Conservation (phyloP, 148 eudicot species). For the Cornus florida region DNA sequence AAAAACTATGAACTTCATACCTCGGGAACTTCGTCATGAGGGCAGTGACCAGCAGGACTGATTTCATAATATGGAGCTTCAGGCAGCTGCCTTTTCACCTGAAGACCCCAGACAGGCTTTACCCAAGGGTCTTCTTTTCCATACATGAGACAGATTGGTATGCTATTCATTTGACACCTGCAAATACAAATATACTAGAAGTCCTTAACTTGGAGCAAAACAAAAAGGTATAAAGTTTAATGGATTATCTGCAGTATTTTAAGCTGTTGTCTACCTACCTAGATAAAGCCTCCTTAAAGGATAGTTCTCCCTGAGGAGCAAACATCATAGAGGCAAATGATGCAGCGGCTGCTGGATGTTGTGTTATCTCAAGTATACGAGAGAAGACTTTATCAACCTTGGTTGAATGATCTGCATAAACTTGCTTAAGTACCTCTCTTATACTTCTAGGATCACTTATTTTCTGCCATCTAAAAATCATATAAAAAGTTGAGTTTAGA, state of each 20-base stretch:
- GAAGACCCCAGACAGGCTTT: conserved; percentile 81
- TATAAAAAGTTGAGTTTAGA: conserved; percentile 3
- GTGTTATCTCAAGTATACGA: conserved; percentile 67
- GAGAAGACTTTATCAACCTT: conserved; percentile 79
- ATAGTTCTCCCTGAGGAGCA: conserved; percentile 74
- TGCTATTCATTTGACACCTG: conserved; percentile 56
- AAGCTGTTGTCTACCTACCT: conserved; percentile 37
- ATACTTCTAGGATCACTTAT: conserved; percentile 85
- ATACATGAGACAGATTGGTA: conserved; percentile 80
- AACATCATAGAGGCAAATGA: conserved; percentile 89
- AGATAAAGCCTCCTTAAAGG: conserved; percentile 70
- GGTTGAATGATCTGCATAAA: conserved; percentile 90
- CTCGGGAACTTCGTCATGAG: conserved; percentile 99
- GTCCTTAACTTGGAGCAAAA: conserved; percentile 13
- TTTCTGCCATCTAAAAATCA: conserved; percentile 76
- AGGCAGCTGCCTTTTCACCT: conserved; percentile 72
- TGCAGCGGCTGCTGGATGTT: conserved; percentile 97
- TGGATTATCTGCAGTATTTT: conserved; percentile 3
- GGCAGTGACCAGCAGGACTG: conserved; percentile 98
- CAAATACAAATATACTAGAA: conserved; percentile 9
- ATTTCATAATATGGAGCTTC: conserved; percentile 92
- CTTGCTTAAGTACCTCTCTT: conserved; percentile 83
- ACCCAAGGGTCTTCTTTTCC: conserved; percentile 99
- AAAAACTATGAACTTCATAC: conserved; percentile 31
- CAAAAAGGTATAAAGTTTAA: not conserved